Evolutionary conservation across 2,329 filamentous ascomycete species (phyloP).

Genomic region (Aspergillus persii): DNA sequence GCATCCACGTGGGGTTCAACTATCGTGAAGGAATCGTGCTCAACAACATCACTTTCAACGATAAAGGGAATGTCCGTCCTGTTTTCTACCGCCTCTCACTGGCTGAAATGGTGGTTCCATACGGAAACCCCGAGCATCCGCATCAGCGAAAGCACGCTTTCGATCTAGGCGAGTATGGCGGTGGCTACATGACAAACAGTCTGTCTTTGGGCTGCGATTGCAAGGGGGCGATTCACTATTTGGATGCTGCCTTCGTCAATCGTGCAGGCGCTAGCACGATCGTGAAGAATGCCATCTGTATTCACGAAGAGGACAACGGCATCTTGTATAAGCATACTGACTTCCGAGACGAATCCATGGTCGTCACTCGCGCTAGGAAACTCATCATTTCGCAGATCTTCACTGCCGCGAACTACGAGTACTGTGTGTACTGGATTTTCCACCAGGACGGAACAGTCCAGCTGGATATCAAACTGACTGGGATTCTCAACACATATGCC

Average conservation of each 20-base stretch:
- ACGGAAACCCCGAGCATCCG: conserved; percentile 49
- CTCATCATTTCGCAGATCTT: conserved; percentile 89
- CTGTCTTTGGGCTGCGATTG: conserved; percentile 46
- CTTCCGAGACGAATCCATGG: conserved; percentile 83
- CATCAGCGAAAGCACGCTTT: conserved; percentile 51
- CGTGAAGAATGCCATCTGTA: conserved; percentile 92
- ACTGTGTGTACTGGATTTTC: conserved; percentile 84
- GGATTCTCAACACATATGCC: conserved; percentile 87
- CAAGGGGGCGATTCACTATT: conserved; percentile 72
- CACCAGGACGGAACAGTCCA: conserved; percentile 91
- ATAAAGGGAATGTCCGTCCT: conserved; percentile 72
- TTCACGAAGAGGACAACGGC: conserved; percentile 89
- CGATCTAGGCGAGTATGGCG: conserved; percentile 48
- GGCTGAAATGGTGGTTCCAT: conserved; percentile 72
- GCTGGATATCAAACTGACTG: conserved; percentile 86
- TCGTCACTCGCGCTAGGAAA: conserved; percentile 82
- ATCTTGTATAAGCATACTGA: conserved; percentile 94
- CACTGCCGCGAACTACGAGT: conserved; percentile 95
- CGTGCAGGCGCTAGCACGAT: conserved; percentile 70
- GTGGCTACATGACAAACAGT: conserved; percentile 50
- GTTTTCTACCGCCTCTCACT: conserved; percentile 88
- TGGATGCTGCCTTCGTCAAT: conserved; percentile 83
- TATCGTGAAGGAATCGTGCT: conserved; percentile 89
- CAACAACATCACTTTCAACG: conserved; percentile 86
- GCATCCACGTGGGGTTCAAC: conserved; percentile 89